Base-by-base conservation (phyloP, 331 rosid genomes). In the Quercus tomentella region DNA sequence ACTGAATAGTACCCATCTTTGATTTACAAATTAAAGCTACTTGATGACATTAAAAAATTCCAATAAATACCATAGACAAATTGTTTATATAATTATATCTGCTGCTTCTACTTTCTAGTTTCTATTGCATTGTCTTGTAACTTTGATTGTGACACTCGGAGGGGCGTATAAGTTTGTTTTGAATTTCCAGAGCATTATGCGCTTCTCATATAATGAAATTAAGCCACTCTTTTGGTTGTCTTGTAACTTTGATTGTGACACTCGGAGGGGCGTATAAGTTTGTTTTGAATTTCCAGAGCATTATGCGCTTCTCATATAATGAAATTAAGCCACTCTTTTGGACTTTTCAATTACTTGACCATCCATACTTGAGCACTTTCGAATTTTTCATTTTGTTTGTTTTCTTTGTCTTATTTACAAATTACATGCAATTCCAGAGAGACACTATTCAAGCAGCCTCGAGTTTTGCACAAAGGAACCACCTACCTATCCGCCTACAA, bases 381-480 rank as follows among this genome's bases (percentile, higher is more conserved):
- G n/a, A 51, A 49, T 26, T 7, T n/a, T 43, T 69, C 41, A 7
- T 30, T 5, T 33, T 23, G 74, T 57, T 15, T 31, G 23, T 67
- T 35, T 72, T 84, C 6, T 70, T 77, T n/a, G 61, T 65, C 61
- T 67, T 4, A n/a, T 41, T 77, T 60, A 51, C 74, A 71, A n/a
- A 41, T 77, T 60, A 23, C 74, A 67, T 86, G 86, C 25, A 41
- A 75, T 72, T 70, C 20, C 71, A 92, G 97, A 90, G 94, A 82
- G 91, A 90, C 83, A 84, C 84, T 0, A 79, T 90, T 60, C 80
- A 85, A 71, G 89, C 92, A 68, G 94, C 91, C 58, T 4, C 90
- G 28, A 77, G 77, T 73, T 92, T 92, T 78, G 92, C 87, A 1
- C 82, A 73, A 7, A 80, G 97, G 70, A 92, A 92, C 76, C 80